A percentile compares a stretch with the other conserved stretches of the same genome.
Evolutionary conservation across 768 basidiomycete species (phyloP).

Genomic region (Naganishia vaughanmartiniae): DNA sequence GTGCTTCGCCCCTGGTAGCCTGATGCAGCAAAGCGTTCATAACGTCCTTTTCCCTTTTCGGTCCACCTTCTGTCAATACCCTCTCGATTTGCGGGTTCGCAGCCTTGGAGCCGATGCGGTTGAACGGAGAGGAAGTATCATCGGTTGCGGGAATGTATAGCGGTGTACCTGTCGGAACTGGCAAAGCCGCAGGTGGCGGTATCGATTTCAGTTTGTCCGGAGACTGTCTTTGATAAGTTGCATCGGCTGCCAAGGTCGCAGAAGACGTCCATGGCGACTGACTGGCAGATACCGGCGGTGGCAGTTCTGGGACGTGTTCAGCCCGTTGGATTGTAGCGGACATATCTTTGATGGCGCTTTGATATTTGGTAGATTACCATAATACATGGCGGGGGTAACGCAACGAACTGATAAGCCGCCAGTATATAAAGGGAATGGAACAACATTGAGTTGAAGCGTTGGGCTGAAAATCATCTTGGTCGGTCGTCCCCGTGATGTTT

Average conservation of each 20-base stretch:
- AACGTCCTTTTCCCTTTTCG: conserved; percentile 18
- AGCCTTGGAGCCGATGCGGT: conserved; percentile 20
- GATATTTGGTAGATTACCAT: neutral
- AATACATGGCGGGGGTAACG: neutral
- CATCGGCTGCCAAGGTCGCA: conserved; percentile 6
- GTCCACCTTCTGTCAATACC: conserved; percentile 15
- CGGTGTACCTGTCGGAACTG: neutral
- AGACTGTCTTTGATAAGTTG: neutral
- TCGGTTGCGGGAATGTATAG: conserved; percentile 10
- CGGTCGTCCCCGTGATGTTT: conserved; percentile 14
- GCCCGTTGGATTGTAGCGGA: neutral
- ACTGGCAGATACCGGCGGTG: conserved; percentile 6
- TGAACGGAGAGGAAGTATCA: neutral
- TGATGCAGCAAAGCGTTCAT: conserved; percentile 19
- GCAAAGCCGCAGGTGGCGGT: neutral
- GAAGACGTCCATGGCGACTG: conserved; percentile 17
- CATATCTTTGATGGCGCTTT: neutral
- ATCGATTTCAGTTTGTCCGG: conserved; percentile 4
- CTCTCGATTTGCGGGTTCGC: conserved; percentile 15
- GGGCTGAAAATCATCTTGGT: conserved; percentile 11
- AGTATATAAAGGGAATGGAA: neutral
- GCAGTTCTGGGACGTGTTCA: neutral
- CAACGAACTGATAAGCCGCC: neutral
- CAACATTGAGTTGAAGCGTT: neutral
- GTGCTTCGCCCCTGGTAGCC: conserved; percentile 14